Percentiles rank a stretch among this genome's conserved stretches.
Evolutionary conservation across 73 alveolate genomes (phyloP).

Genomic region (Symbiodinium pilosum): DNA sequence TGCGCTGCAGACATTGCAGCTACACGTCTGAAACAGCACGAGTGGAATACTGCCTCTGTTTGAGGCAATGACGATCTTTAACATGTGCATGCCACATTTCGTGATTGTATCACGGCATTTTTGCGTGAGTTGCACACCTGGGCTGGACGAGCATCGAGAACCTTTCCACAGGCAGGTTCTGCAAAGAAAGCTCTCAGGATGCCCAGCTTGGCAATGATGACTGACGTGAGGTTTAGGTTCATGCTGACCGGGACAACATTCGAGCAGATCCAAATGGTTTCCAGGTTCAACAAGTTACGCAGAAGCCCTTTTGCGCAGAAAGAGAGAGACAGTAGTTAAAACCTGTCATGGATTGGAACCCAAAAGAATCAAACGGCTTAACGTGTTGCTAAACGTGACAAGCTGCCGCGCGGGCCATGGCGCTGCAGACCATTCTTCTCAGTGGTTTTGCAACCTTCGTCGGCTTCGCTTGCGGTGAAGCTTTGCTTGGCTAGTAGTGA

Average conservation of each 20-base stretch:
- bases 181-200: too few species aligned
- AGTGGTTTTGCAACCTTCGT: conserved; percentile 36
- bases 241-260: too few species aligned
- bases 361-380: too few species aligned
- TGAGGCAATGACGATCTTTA: conserved; percentile 15
- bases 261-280: too few species aligned
- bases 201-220: too few species aligned
- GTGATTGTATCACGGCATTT: not conserved
- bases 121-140: not conserved
- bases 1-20: conserved; percentile 47
- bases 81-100: not conserved
- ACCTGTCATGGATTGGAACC: too few species aligned
- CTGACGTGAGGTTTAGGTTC: too few species aligned
- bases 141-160: not conserved
- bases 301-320: too few species aligned
- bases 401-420: too few species aligned
- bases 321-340: too few species aligned
- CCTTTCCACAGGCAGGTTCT: not conserved
- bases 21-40: not conserved
- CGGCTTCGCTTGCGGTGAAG: conserved; percentile 19
- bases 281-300: too few species aligned
- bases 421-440: conserved; percentile 39
- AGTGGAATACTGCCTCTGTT: conserved; percentile 71
- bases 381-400: too few species aligned
- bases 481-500: not conserved